These are phyloP conservation scores for Dendrothele bispora DNA, from an alignment of 768 basidiomycete species.

Conservation along the genomic window DNA sequence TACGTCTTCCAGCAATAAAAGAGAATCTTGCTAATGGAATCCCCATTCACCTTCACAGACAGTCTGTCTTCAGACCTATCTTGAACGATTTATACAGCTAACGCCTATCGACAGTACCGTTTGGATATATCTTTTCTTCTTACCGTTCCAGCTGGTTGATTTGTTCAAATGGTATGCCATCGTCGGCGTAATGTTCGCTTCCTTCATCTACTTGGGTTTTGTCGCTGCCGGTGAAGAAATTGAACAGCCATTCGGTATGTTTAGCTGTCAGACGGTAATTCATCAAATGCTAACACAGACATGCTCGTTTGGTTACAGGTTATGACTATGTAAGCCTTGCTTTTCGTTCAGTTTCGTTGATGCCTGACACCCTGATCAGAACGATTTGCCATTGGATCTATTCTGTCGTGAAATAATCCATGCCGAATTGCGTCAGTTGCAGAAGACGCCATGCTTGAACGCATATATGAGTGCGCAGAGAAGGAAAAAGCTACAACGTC, in stretches of 20 bases:
- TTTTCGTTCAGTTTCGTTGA: background rate
- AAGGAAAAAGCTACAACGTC: too few species aligned
- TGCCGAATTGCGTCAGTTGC: conserved; percentile 56
- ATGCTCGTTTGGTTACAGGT: conserved; percentile 28
- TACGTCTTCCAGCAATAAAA: conserved; percentile 13
- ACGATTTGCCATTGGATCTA: conserved; percentile 67
- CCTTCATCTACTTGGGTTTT: conserved; percentile 75
- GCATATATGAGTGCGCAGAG: too few species aligned
- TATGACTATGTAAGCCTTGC: conserved; percentile 53
- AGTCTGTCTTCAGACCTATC: conserved; percentile 23
- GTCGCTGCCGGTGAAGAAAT: conserved; percentile 71
- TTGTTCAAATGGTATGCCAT: conserved; percentile 66
- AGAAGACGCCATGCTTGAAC: conserved; percentile 50
- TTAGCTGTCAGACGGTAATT: background rate
- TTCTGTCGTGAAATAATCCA: conserved; percentile 60
- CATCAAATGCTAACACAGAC: background rate
- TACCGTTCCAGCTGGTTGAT: conserved; percentile 71
- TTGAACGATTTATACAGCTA: background rate
- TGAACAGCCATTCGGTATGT: conserved; percentile 64
- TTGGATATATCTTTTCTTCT: conserved; percentile 73
- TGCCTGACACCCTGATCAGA: conserved; percentile 31
- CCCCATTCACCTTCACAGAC: conserved; percentile 17
- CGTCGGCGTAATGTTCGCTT: conserved; percentile 61
- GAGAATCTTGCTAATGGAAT: conserved; percentile 1
- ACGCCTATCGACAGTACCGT: conserved; percentile 43